Base-by-base conservation (phyloP, 345 rosid species). In the Citrus inodora region DNA sequence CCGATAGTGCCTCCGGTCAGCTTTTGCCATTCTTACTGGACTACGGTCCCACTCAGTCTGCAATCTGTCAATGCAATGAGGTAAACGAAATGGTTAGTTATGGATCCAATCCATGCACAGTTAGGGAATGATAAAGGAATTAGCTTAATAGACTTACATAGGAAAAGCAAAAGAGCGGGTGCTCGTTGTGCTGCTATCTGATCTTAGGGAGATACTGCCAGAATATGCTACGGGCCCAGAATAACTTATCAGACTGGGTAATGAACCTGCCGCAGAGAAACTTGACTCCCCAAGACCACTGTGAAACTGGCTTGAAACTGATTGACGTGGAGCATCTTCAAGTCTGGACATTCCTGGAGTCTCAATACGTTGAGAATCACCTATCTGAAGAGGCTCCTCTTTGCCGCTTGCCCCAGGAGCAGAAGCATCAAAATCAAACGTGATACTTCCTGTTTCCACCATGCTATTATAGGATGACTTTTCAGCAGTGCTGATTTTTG, bases 111-210 rank as follows among this genome's bases (percentile, higher is more conserved):
- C 42, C 14, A 48, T 25, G 64, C 1, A 6, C 27, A 28, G 58
- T 14, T 9, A 60, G 22, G 17, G 21, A 32, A 66, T 9, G 7
- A 42, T 9, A 32, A 65, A 74, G 14, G 32, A 35, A 79, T 6
- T n/a, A 72, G 56, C 37, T 38, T 56, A 46, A 9, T 8, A 63
- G 79, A 37, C 22, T 80, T 89, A 96, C 99, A 88, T 61, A 0
- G 99, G 99, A 82, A 96, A 96, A 76, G 99, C 97, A 21, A 96
- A 96, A 37, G 99, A 96, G 77, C 95, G 90, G 72, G 91, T 88
- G 83, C 98, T 96, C 1, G 98, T 88, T 17, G 97, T 88, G 88
- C 99, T 96, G 90, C 97, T 91, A 73, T 96, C 97, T 0, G 98
- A 96, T 82, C 98, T 84, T 71, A 83, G 88, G 19, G 98, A 96